Evolutionary conservation across 768 basidiomycete species (phyloP), one percentile per base, ranked within the genome.

Genomic region (Pulveroboletus frians): DNA sequence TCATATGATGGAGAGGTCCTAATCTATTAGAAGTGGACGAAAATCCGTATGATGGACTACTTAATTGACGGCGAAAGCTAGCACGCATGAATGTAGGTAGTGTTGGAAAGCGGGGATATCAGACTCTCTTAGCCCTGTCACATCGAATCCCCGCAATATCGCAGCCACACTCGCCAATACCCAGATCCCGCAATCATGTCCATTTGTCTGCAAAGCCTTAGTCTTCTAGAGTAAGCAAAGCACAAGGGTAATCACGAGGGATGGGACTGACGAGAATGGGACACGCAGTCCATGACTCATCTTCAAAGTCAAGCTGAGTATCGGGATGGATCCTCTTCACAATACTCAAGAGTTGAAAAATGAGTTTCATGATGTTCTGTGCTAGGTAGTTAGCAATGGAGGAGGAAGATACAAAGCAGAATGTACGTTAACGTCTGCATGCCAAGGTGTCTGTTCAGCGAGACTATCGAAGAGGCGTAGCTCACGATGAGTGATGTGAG

Each of bases 391-490:
- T 23, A n/a, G 21, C 8, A 26, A 39, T 26, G 9, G 21, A 39
- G 21, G 21, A 39, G 15, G 23, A 23, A 39, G 8, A 39, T 9
- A 26, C 14, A 26, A 39, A 15, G 3, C 4, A 9, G 9, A 39
- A 23, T 2, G 8, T 39, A 39, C 39, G 15, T 15, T 3, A 21
- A 30, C 3, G 3, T 45, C 23, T 0, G 52, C 52, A 2, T 32
- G 40, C 1, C 27, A 20, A 1, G 53, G 46, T 0, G 39, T 26
- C 10, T 32, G n/a, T 17, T 39, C 3, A 2, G 30, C 31, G 1
- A 47, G 15, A 17, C 39, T 47, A n/a, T 49, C 34, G 1, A 49
- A 49, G 14, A 49, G 49, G 6, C 5, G n/a, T 3, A 49, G 49
- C n/a, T n/a, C n/a, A n/a, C n/a, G n/a, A n/a, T n/a, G n/a, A n/a